Evolutionary conservation across 106 monocot species (phyloP).

Genomic region (Hemerocallis citrina): DNA sequence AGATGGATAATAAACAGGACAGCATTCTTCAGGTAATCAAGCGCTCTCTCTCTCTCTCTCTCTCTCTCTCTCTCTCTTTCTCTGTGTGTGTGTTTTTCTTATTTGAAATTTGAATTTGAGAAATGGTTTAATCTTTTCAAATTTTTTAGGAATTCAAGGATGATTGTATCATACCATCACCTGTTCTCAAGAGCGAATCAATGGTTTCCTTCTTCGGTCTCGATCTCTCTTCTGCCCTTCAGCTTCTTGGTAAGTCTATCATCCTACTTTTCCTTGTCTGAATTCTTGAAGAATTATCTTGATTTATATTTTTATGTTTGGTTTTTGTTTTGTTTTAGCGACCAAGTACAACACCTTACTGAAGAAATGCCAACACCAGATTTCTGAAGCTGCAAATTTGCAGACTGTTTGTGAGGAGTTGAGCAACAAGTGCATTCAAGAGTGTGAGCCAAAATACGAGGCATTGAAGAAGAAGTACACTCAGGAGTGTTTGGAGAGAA

Average conservation of each 20-base stretch:
- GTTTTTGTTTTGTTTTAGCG: slow-evolving; percentile 29
- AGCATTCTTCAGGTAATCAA: slow-evolving; percentile 26
- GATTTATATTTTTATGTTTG: too few relatives aligned
- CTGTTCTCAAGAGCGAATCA: slow-evolving; percentile 16
- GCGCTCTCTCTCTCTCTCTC: too few relatives aligned
- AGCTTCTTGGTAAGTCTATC: slow-evolving; percentile 44
- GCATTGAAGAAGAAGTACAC: slow-evolving; percentile 51
- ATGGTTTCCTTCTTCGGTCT: slow-evolving; percentile 9
- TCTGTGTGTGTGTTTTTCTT: too few relatives aligned
- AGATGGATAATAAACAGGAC: slow-evolving; percentile 1
- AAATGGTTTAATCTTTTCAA: too few relatives aligned
- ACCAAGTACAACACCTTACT: slow-evolving; percentile 41
- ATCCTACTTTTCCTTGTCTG: neutral
- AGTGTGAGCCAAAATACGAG: slow-evolving; percentile 49
- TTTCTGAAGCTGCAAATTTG: slow-evolving; percentile 11
- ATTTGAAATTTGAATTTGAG: too few relatives aligned
- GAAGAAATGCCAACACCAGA: slow-evolving; percentile 20
- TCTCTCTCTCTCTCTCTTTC: too few relatives aligned
- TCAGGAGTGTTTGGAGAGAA: slow-evolving; percentile 51
- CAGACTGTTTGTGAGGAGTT: slow-evolving; percentile 8
- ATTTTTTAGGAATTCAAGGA: slow-evolving; percentile 7
- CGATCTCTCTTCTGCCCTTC: slow-evolving; percentile 28
- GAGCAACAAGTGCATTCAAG: slow-evolving; percentile 38
- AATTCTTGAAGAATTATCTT: too few relatives aligned
- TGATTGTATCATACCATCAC: slow-evolving; percentile 28